Percentiles rank a stretch among this genome's conserved stretches.
phyloP scores from a whole-genome alignment of 257 asterid species.

The Cruciata laevipes region DNA sequence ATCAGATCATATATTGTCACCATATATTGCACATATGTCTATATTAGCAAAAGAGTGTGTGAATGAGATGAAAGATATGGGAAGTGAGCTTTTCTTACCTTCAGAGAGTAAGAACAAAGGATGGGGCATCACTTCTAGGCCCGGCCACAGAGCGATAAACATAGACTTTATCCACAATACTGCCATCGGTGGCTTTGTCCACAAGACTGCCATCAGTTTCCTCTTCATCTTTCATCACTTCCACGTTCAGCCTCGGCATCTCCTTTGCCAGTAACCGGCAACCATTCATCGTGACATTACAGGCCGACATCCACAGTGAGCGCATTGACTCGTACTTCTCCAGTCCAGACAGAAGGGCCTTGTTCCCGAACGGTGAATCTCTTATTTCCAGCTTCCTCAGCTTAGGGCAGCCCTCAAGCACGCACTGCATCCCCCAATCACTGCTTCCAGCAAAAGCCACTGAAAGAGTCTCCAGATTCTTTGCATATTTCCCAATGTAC shows the following conservation, averaged over 20 bases:
- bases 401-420: slow-evolving; percentile 71
- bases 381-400: slow-evolving; percentile 85
- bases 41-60: neutral
- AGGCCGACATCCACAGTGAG: slow-evolving; percentile 85
- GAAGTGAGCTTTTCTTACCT: slow-evolving; percentile 2
- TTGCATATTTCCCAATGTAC: slow-evolving; percentile 69
- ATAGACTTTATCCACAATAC: slow-evolving; percentile 45
- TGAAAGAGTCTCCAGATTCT: slow-evolving; percentile 72
- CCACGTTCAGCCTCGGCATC: slow-evolving; percentile 71
- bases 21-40: no score
- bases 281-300: slow-evolving; percentile 57
- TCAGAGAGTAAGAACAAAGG: slow-evolving; percentile 65
- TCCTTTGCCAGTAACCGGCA: slow-evolving; percentile 55
- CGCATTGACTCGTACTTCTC: slow-evolving; percentile 69
- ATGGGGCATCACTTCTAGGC: slow-evolving; percentile 73
- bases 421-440: slow-evolving; percentile 78
- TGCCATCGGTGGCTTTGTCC: slow-evolving; percentile 35
- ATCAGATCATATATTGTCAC: neutral
- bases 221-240: slow-evolving; percentile 62
- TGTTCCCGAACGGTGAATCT: slow-evolving; percentile 76
- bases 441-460: slow-evolving; percentile 89
- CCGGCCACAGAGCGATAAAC: slow-evolving; percentile 83
- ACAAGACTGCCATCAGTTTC: slow-evolving; percentile 29
- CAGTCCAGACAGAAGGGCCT: slow-evolving; percentile 53
- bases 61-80: neutral